Evolutionary conservation across 176 grass and related monocot species (phyloP).

Genomic region (Echinochloa phyllopogon): DNA sequence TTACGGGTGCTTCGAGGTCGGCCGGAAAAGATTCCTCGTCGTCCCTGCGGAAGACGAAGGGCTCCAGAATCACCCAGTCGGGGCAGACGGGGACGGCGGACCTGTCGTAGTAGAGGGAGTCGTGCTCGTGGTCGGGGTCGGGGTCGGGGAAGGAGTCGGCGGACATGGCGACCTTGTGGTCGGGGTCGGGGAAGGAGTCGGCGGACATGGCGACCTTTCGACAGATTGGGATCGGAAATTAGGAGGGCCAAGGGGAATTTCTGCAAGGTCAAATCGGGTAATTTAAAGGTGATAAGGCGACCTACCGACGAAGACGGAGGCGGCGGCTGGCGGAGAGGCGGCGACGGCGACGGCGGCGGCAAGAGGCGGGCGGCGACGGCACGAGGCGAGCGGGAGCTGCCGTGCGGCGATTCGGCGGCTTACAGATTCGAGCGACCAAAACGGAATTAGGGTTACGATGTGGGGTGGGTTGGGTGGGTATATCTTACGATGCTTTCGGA

Average conservation of each 20-base stretch:
- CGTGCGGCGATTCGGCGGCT: too few relatives aligned
- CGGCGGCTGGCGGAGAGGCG: too few relatives aligned
- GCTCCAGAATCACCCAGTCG: constrained; percentile 22
- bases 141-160: background rate
- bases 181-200: background rate
- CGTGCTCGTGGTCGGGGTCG: too few relatives aligned
- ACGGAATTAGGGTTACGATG: too few relatives aligned
- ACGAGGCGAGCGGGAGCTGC: too few relatives aligned
- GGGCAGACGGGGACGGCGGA: background rate
- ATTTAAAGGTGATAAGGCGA: background rate
- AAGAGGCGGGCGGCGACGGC: background rate
- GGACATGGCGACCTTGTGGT: background rate
- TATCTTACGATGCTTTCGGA: too few relatives aligned
- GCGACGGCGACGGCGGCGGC: too few relatives aligned
- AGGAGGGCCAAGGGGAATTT: background rate
- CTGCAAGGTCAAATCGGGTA: background rate
- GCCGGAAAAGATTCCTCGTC: background rate
- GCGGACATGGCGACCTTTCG: background rate
- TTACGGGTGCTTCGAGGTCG: background rate
- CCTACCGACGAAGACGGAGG: background rate
- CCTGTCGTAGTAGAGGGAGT: too few relatives aligned
- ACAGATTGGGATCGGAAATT: background rate
- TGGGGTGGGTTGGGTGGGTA: too few relatives aligned
- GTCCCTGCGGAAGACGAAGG: constrained; percentile 29
- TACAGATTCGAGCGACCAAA: too few relatives aligned